These are phyloP conservation scores for Botryotinia convoluta DNA, from an alignment of 2,329 filamentous ascomycete genomes.

Conservation along the genomic window DNA sequence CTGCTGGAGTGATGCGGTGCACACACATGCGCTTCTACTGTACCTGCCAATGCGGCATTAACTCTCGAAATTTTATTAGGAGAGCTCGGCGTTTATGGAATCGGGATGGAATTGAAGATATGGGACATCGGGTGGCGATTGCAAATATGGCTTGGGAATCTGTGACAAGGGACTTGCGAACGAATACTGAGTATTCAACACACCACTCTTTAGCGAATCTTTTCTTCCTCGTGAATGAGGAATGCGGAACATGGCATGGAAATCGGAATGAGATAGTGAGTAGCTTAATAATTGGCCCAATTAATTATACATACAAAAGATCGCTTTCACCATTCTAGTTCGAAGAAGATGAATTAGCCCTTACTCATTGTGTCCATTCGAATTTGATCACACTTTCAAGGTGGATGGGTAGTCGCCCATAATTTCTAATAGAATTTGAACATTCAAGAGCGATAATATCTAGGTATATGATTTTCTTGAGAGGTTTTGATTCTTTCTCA, in stretches of 20 bases:
- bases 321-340: neutral
- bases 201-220: conserved; percentile 5
- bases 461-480: neutral
- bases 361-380: neutral
- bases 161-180: neutral
- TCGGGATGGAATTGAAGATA: neutral
- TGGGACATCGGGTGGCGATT: neutral
- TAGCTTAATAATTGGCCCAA: conserved; percentile 5
- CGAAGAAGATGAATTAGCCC: neutral
- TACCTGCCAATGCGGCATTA: neutral
- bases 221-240: neutral
- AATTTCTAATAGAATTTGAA: neutral
- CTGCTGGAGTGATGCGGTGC: neutral
- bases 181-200: neutral
- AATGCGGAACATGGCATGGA: neutral
- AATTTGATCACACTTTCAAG: neutral
- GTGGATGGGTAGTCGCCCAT: neutral
- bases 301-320: neutral
- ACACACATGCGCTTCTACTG: neutral
- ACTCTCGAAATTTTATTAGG: neutral
- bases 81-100: conserved; percentile 1
- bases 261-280: neutral
- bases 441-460: neutral
- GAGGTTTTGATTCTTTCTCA: neutral
- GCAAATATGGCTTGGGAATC: conserved; percentile 3